These are phyloP conservation scores for Clavaria fumosa DNA, from an alignment of 768 basidiomycete genomes.

Conservation along the genomic window DNA sequence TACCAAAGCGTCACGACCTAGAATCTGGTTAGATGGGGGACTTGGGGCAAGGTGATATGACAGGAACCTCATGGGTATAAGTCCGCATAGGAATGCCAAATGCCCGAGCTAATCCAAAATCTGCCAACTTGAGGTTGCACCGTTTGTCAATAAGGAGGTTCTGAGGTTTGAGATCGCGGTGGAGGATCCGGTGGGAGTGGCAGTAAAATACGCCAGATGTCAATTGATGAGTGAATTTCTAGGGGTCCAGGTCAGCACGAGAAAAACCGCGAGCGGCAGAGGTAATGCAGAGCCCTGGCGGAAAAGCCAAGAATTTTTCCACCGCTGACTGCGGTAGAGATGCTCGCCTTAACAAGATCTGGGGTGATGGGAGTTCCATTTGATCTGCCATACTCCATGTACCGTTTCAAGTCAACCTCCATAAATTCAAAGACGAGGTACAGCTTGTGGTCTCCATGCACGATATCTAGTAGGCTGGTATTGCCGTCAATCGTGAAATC, in stretches of 20 bases:
- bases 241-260: conserved; percentile 8
- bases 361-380: conserved; percentile 55
- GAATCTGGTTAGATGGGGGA: conserved; percentile 1
- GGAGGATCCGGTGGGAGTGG: conserved; percentile 91
- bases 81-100: conserved; percentile 98
- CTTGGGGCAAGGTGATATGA: conserved; percentile 2
- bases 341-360: conserved; percentile 66
- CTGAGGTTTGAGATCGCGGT: conserved; percentile 93
- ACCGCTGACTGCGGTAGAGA: too few species aligned
- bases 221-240: conserved; percentile 97
- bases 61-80: conserved; percentile 90
- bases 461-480: conserved; percentile 80
- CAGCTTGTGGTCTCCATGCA: conserved; percentile 92
- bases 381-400: conserved; percentile 81
- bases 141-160: conserved; percentile 84
- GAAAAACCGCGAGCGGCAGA: not conserved
- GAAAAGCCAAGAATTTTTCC: too few species aligned
- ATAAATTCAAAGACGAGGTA: conserved; percentile 98
- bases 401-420: conserved; percentile 91
- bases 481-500: conserved; percentile 1
- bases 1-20: conserved; percentile 99
- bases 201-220: conserved; percentile 85
- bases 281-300: not conserved
- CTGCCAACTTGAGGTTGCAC: conserved; percentile 88
- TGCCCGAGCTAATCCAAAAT: conserved; percentile 91